A percentile compares a stretch with the other conserved stretches of the same genome.
These are phyloP conservation scores for Gynostemma pentaphyllum DNA, from an alignment of 306 rosid species.

Conservation along the genomic window DNA sequence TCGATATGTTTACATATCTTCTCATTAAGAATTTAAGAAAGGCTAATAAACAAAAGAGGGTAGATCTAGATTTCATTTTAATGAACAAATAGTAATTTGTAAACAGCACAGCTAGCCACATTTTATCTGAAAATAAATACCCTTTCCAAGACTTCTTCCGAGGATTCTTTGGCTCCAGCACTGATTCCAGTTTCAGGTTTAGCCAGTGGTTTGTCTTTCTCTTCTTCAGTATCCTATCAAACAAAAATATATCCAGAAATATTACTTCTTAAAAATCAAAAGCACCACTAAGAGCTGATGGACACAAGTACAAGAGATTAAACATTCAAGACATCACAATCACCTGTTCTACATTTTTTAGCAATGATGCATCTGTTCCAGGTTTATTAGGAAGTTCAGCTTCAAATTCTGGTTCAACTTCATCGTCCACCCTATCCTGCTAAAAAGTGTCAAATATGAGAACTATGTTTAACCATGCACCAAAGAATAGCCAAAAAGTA, in stretches of 20 bases:
- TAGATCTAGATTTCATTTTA: neutral
- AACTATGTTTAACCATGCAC: conserved; percentile 6
- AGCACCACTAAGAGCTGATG: conserved; percentile 1
- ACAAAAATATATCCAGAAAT: conserved; percentile 5
- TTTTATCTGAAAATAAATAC: conserved; percentile 16
- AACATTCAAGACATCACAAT: conserved; percentile 3
- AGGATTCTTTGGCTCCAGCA: conserved; percentile 33
- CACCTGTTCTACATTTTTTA: conserved; percentile 44
- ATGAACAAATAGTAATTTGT: neutral
- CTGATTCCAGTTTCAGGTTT: conserved; percentile 30
- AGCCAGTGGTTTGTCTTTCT: conserved; percentile 30
- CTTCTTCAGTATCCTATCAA: conserved; percentile 35
- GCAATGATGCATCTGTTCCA: conserved; percentile 22
- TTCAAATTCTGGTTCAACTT: conserved; percentile 20
- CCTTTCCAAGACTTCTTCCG: conserved; percentile 28
- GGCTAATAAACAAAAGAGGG: too few relatives aligned
- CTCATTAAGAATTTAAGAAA: neutral
- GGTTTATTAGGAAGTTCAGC: conserved; percentile 27
- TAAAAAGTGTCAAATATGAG: conserved; percentile 25
- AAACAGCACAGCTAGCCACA: neutral
- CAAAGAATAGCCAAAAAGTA: neutral
- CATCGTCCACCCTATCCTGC: conserved; percentile 35
- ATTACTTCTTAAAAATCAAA: neutral
- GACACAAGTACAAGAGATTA: neutral
- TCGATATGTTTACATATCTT: neutral